Conservation (phyloP, 148 eudicot species). For the Bassia scoparia region DNA sequence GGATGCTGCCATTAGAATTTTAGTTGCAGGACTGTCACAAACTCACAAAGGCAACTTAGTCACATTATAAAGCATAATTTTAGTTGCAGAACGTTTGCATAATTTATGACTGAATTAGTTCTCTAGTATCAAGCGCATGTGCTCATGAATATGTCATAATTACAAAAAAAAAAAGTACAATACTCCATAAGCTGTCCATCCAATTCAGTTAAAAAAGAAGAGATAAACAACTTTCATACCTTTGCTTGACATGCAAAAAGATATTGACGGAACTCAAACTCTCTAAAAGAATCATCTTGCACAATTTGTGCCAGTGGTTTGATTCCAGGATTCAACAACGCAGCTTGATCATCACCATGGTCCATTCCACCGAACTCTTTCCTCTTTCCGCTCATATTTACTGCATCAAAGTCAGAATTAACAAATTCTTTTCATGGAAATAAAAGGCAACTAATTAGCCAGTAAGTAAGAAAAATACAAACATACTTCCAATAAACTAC, state of each 20-base stretch:
- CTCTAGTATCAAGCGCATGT: not conserved
- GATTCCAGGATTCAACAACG: constrained; percentile 60
- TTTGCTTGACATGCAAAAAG: constrained; percentile 96
- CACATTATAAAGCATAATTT: not conserved
- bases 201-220: not conserved
- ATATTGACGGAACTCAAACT: constrained; percentile 95
- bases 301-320: constrained; percentile 73
- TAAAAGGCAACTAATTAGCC: too few relatives aligned
- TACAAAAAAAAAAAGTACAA: not conserved
- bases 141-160: not conserved
- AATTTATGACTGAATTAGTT: not conserved
- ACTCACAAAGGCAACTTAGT: not conserved
- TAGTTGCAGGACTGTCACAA: not conserved
- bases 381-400: constrained; percentile 57
- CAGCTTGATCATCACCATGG: constrained; percentile 88
- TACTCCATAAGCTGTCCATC: not conserved
- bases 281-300: constrained; percentile 94
- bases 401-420: constrained; percentile 33
- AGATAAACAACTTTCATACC: constrained; percentile 40
- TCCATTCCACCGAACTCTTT: constrained; percentile 92
- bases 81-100: too few relatives aligned
- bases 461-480: too few relatives aligned
- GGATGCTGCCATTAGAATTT: not conserved
- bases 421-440: not conserved
- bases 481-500: too few relatives aligned